These are phyloP conservation scores for Lactifluus piperatus DNA, from an alignment of 768 basidiomycete species.

Conservation along the genomic window DNA sequence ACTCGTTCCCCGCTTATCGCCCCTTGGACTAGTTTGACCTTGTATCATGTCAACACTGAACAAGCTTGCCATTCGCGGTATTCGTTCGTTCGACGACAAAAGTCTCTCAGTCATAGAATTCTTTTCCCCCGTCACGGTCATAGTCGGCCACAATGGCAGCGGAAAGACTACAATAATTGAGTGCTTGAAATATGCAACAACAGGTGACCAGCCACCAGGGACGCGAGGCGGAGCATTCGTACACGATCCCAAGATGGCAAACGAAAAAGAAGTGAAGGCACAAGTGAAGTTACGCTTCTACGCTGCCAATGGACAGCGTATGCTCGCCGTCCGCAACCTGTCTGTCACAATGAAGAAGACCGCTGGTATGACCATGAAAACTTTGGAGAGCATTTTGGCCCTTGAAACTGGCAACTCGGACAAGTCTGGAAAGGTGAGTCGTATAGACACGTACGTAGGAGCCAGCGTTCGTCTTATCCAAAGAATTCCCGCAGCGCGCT, in stretches of 20 bases:
- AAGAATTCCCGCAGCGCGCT: conserved; percentile 46
- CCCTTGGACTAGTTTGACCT: too few species aligned
- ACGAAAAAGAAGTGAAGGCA: conserved; percentile 98
- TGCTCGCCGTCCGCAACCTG: conserved; percentile 85
- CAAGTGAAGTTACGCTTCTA: conserved; percentile 93
- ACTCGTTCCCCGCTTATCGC: too few species aligned
- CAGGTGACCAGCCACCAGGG: conserved; percentile 95
- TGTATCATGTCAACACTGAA: conserved; percentile 67
- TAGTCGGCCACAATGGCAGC: conserved; percentile 96
- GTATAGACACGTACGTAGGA: neutral
- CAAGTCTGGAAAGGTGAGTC: conserved; percentile 67
- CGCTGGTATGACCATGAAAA: conserved; percentile 88
- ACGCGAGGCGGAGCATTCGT: conserved; percentile 98
- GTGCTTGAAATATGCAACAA: conserved; percentile 98
- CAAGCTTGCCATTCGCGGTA: conserved; percentile 90
- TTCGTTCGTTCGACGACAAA: conserved; percentile 96
- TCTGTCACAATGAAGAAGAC: conserved; percentile 93
- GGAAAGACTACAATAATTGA: conserved; percentile 99
- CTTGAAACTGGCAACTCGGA: conserved; percentile 57
- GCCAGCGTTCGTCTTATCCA: neutral
- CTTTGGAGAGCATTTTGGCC: conserved; percentile 83
- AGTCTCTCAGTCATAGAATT: conserved; percentile 91
- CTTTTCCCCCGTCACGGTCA: conserved; percentile 95
- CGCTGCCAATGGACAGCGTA: conserved; percentile 81
- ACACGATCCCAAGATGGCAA: conserved; percentile 99